A percentile compares a stretch with the other conserved stretches of the same genome.
Evolutionary conservation across 352 stramenopile species (phyloP).

Genomic region (Globisporangium mamillatum): DNA sequence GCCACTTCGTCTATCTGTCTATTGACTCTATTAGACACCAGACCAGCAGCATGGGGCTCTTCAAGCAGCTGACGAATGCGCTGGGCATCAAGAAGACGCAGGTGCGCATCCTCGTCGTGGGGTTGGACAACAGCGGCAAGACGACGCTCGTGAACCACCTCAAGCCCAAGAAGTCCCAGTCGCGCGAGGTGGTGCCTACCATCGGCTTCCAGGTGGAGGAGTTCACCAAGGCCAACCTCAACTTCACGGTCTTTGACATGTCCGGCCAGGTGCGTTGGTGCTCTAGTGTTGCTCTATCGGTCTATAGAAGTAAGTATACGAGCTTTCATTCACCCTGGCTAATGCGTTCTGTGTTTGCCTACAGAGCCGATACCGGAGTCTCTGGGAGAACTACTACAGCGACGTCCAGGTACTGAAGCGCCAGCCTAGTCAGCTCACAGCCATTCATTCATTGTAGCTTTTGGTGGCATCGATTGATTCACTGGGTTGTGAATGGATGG

Average conservation of each 20-base stretch:
- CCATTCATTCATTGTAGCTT: too few relatives aligned
- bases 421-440: background rate
- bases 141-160: constrained; percentile 92
- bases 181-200: background rate
- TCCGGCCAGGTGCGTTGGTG: background rate
- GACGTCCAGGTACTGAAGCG: background rate
- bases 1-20: background rate
- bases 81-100: constrained; percentile 19
- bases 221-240: background rate
- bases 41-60: background rate
- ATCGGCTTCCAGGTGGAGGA: background rate
- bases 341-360: background rate
- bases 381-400: background rate
- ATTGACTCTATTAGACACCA: background rate
- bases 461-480: too few relatives aligned
- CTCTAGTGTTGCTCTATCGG: too few relatives aligned
- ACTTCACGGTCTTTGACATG: background rate
- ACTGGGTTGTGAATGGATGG: too few relatives aligned
- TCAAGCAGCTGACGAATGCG: background rate
- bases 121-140: constrained; percentile 90
- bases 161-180: constrained; percentile 83
- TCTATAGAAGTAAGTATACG: too few relatives aligned
- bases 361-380: background rate
- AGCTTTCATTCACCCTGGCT: background rate
- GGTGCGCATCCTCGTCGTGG: constrained; percentile 87